phyloP scores from a whole-genome alignment of 2,329 filamentous ascomycete species.

The Hirsutella minnesotensis region DNA sequence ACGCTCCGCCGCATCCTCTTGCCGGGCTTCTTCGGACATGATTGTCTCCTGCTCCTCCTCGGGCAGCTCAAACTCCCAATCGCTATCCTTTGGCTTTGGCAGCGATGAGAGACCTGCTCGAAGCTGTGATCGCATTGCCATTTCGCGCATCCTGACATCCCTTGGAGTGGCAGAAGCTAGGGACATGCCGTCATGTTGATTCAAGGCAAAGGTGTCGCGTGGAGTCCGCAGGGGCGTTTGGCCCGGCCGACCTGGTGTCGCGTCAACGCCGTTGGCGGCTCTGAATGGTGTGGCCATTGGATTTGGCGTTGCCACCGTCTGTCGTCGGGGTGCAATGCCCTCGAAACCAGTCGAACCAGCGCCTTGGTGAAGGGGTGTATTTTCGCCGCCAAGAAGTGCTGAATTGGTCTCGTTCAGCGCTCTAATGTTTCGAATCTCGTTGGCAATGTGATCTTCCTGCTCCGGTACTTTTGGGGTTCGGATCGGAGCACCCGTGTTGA shows the following conservation, averaged over 20 bases:
- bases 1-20: conserved; percentile 55
- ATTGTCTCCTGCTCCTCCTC: conserved; percentile 60
- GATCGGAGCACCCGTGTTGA: conserved; percentile 76
- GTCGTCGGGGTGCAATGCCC: conserved; percentile 67
- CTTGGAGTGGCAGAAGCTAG: conserved; percentile 63
- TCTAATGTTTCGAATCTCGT: conserved; percentile 89
- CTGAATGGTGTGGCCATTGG: conserved; percentile 85
- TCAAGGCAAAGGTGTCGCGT: conserved; percentile 76
- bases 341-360: conserved; percentile 78
- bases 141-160: conserved; percentile 61
- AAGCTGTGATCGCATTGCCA: conserved; percentile 56
- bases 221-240: conserved; percentile 82
- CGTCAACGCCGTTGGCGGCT: conserved; percentile 47
- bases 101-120: conserved; percentile 65
- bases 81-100: conserved; percentile 83
- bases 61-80: conserved; percentile 88
- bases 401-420: conserved; percentile 90
- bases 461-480: conserved; percentile 83
- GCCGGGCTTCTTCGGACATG: conserved; percentile 33
- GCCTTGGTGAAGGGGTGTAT: conserved; percentile 77
- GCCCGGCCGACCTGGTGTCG: conserved; percentile 57
- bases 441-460: conserved; percentile 90
- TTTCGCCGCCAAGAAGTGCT: conserved; percentile 84
- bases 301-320: conserved; percentile 83
- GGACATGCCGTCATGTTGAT: conserved; percentile 56